Percentiles rank a stretch among this genome's conserved stretches.
These are phyloP conservation scores for Scheffersomyces amazonensis DNA, from an alignment of 805 yeast species.

Conservation along the genomic window DNA sequence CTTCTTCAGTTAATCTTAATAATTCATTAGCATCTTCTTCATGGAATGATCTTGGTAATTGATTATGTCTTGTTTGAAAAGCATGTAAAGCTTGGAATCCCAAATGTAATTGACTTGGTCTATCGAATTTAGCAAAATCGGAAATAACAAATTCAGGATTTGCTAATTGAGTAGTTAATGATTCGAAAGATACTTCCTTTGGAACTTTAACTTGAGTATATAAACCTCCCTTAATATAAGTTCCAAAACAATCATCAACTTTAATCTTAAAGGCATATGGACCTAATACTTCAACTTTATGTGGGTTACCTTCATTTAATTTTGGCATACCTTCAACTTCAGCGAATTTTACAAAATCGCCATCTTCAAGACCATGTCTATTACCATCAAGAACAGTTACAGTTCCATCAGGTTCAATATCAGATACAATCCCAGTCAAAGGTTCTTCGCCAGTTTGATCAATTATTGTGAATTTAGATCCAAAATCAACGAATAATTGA, in stretches of 20 bases:
- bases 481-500: slow-evolving; percentile 85
- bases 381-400: slow-evolving; percentile 92
- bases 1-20: slow-evolving; percentile 53
- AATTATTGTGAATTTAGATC: slow-evolving; percentile 70
- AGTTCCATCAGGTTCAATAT: slow-evolving; percentile 81
- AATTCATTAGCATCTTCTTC: slow-evolving; percentile 71
- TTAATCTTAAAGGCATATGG: slow-evolving; percentile 89
- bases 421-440: slow-evolving; percentile 79
- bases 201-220: slow-evolving; percentile 94
- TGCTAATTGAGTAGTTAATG: slow-evolving; percentile 61
- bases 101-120: slow-evolving; percentile 85
- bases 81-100: slow-evolving; percentile 88
- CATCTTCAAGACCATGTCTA: slow-evolving; percentile 93
- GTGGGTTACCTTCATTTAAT: slow-evolving; percentile 70
- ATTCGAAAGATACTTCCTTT: slow-evolving; percentile 54
- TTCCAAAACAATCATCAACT: slow-evolving; percentile 53
- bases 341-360: slow-evolving; percentile 79
- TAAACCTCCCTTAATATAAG: slow-evolving; percentile 79
- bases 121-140: slow-evolving; percentile 92
- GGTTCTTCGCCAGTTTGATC: slow-evolving; percentile 96
- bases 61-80: slow-evolving; percentile 63
- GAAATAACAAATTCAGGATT: slow-evolving; percentile 77
- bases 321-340: slow-evolving; percentile 80
- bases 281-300: slow-evolving; percentile 80
- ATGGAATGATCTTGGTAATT: slow-evolving; percentile 74